These are phyloP conservation scores for Populus nigra DNA, from an alignment of 345 rosid species.

Conservation along the genomic window DNA sequence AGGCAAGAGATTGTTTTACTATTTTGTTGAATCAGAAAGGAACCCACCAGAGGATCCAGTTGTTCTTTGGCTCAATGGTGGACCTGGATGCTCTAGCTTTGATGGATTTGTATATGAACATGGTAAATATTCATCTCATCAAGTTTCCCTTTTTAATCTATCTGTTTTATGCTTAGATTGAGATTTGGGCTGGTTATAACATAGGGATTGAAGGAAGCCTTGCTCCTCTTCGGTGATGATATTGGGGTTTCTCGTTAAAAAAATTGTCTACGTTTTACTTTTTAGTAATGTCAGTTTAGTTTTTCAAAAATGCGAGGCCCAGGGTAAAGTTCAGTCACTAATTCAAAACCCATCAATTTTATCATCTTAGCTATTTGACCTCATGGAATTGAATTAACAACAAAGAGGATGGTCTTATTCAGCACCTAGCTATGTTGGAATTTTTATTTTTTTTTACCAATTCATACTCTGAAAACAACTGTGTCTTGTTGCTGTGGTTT, in stretches of 20 bases:
- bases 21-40: constrained; percentile 74
- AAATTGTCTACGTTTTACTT: no score
- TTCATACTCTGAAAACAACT: background rate
- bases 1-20: constrained; percentile 66
- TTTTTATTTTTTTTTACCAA: background rate
- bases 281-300: no score
- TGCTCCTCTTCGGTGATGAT: no score
- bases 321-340: no score
- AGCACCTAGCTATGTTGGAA: no score
- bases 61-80: constrained; percentile 94
- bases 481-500: background rate
- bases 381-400: no score
- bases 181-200: background rate
- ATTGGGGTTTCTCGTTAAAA: no score
- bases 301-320: no score
- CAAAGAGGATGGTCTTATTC: no score
- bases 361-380: no score
- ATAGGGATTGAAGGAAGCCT: no score
- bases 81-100: constrained; percentile 96
- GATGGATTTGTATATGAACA: constrained; percentile 87
- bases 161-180: background rate
- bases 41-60: constrained; percentile 68
- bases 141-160: background rate
- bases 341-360: no score
- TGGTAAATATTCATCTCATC: constrained; percentile 35